phyloP scores from a whole-genome alignment of 2,329 filamentous ascomycete genomes.

The Westerdykella aurantiaca region DNA sequence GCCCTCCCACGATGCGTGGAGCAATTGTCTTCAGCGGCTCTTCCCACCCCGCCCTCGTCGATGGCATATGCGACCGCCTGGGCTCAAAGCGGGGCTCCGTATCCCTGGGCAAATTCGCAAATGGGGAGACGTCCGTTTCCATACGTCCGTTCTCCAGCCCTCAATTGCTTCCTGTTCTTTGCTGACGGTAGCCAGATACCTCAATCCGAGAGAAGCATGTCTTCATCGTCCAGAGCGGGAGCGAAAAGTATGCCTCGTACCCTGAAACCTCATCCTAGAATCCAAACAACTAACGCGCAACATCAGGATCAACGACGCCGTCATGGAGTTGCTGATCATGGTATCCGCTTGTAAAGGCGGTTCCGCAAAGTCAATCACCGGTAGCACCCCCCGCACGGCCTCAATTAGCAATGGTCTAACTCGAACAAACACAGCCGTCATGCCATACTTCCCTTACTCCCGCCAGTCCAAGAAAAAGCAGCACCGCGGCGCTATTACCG shows the following conservation, averaged over 20 bases:
- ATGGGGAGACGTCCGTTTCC: slow-evolving; percentile 64
- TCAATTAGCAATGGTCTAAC: slow-evolving; percentile 8
- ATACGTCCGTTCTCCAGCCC: slow-evolving; percentile 46
- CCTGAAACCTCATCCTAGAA: not conserved
- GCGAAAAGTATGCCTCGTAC: slow-evolving; percentile 54
- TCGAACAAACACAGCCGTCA: slow-evolving; percentile 65
- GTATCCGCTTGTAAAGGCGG: slow-evolving; percentile 97
- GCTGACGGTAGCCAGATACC: slow-evolving; percentile 37
- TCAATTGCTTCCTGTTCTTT: not conserved
- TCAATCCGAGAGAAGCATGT: slow-evolving; percentile 96
- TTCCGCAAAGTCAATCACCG: slow-evolving; percentile 92
- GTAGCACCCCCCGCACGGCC: slow-evolving; percentile 44
- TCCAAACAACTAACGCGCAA: slow-evolving; percentile 17
- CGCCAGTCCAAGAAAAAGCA: slow-evolving; percentile 99
- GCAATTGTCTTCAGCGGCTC: slow-evolving; percentile 63
- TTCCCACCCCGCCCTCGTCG: slow-evolving; percentile 59
- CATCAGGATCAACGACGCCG: slow-evolving; percentile 82
- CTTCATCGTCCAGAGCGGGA: slow-evolving; percentile 96
- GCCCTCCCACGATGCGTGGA: slow-evolving; percentile 52
- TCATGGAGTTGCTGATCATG: slow-evolving; percentile 99
- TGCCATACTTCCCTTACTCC: slow-evolving; percentile 98
- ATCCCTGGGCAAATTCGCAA: slow-evolving; percentile 61
- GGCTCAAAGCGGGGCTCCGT: slow-evolving; percentile 56
- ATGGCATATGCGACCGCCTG: slow-evolving; percentile 61
- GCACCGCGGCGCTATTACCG: slow-evolving; percentile 91